Conservation (phyloP, 306 rosid genomes). For the Vigna angularis region DNA sequence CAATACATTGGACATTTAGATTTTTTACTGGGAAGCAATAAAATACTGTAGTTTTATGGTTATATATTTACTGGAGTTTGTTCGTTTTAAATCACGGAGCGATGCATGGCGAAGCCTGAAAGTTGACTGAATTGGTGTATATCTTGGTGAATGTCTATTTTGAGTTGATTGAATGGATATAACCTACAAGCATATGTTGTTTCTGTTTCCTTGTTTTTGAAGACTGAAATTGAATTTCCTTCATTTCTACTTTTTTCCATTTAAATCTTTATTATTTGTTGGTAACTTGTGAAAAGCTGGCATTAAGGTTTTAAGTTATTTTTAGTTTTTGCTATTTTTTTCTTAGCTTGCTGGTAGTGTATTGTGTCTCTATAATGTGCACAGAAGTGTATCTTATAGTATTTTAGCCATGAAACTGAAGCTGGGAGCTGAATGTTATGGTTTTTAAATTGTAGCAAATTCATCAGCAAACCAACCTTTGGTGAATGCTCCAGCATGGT, state of each 20-base stretch:
- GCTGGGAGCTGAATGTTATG: slow-evolving; percentile 34
- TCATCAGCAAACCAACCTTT: slow-evolving; percentile 52
- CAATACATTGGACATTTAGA: neutral
- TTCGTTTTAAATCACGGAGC: slow-evolving; percentile 26
- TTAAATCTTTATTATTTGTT: slow-evolving; percentile 2
- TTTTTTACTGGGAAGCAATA: slow-evolving; percentile 30
- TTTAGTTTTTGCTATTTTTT: neutral
- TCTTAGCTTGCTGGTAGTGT: slow-evolving; percentile 13
- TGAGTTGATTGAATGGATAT: slow-evolving; percentile 31
- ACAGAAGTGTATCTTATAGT: slow-evolving; percentile 14
- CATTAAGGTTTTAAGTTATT: slow-evolving; percentile 22
- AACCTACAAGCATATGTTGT: neutral
- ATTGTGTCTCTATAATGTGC: slow-evolving; percentile 2
- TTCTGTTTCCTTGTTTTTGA: slow-evolving; percentile 30
- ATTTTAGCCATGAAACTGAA: slow-evolving; percentile 35
- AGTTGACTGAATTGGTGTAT: slow-evolving; percentile 27
- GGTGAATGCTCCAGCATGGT: slow-evolving; percentile 76
- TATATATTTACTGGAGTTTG: slow-evolving; percentile 8
- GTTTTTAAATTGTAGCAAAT: slow-evolving; percentile 57
- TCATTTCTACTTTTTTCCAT: neutral
- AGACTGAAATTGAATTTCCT: slow-evolving; percentile 27
- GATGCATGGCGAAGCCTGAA: slow-evolving; percentile 25
- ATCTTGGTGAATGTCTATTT: slow-evolving; percentile 35
- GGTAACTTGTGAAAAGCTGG: slow-evolving; percentile 20
- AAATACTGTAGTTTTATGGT: slow-evolving; percentile 3